Evolutionary conservation across 176 grass and related monocot genomes (phyloP).

Genomic region (Ensete glaucum): DNA sequence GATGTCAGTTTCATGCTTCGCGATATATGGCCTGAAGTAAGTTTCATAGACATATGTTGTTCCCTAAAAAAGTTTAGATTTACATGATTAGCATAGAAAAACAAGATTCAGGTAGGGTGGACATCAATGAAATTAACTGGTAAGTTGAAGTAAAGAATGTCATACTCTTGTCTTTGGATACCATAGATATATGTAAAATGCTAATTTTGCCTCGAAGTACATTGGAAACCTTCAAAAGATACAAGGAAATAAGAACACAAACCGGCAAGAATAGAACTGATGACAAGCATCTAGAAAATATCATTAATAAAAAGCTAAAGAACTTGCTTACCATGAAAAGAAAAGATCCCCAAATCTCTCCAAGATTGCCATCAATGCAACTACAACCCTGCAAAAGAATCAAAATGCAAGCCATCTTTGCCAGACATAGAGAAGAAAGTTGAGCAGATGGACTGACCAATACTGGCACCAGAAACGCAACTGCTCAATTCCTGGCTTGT

Average conservation of each 20-base stretch:
- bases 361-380: slow-evolving; percentile 44
- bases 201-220: slow-evolving; percentile 60
- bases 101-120: background rate
- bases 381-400: slow-evolving; percentile 44
- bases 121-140: background rate
- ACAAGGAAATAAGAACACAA: slow-evolving; percentile 8
- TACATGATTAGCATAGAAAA: background rate
- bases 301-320: background rate
- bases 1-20: slow-evolving; percentile 54
- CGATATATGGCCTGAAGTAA: slow-evolving; percentile 34
- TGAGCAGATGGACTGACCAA: slow-evolving; percentile 30
- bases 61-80: slow-evolving; percentile 27
- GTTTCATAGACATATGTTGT: slow-evolving; percentile 39
- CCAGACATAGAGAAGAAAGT: background rate
- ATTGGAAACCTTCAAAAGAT: slow-evolving; percentile 55
- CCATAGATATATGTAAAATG: slow-evolving; percentile 58
- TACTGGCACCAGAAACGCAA: slow-evolving; percentile 84
- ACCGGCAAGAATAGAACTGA: background rate
- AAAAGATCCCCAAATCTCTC: slow-evolving; percentile 42
- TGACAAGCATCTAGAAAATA: background rate
- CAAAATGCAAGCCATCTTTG: background rate
- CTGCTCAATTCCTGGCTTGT: slow-evolving; percentile 37
- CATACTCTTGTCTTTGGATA: slow-evolving; percentile 43
- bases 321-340: background rate
- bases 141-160: slow-evolving; percentile 6